Evolutionary conservation across 345 rosid genomes (phyloP).

Genomic region (Salix koriyanagi): DNA sequence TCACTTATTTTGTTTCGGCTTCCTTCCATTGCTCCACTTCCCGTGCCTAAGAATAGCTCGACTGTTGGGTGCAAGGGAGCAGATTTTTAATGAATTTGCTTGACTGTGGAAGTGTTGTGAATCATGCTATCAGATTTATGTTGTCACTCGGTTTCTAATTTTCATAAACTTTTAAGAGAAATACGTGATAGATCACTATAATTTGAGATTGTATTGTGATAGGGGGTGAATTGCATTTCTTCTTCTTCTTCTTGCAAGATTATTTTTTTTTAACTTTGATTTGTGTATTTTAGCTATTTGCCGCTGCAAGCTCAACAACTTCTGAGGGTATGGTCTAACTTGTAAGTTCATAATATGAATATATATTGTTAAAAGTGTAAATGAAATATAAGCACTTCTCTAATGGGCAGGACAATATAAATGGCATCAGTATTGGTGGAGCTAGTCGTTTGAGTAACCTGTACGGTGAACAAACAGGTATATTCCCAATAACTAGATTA

Average conservation of each 20-base stretch:
- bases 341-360: neutral
- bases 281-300: slow-evolving; percentile 20
- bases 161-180: neutral
- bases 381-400: neutral
- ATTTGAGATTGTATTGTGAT: neutral
- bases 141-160: no score
- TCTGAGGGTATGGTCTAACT: slow-evolving; percentile 11
- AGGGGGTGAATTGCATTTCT: neutral
- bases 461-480: neutral
- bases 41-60: neutral
- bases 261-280: neutral
- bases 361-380: neutral
- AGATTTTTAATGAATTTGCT: neutral
- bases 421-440: slow-evolving; percentile 1
- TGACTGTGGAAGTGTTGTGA: neutral
- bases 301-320: slow-evolving; percentile 10
- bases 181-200: neutral
- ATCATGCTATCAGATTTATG: no score
- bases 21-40: neutral
- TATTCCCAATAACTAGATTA: slow-evolving; percentile 2
- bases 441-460: neutral
- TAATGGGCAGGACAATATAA: slow-evolving; percentile 14
- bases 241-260: no score
- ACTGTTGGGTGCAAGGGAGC: neutral
- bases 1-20: no score